Conservation (phyloP, 139 green algal genomes). For the Diplosphaera chodatii region DNA sequence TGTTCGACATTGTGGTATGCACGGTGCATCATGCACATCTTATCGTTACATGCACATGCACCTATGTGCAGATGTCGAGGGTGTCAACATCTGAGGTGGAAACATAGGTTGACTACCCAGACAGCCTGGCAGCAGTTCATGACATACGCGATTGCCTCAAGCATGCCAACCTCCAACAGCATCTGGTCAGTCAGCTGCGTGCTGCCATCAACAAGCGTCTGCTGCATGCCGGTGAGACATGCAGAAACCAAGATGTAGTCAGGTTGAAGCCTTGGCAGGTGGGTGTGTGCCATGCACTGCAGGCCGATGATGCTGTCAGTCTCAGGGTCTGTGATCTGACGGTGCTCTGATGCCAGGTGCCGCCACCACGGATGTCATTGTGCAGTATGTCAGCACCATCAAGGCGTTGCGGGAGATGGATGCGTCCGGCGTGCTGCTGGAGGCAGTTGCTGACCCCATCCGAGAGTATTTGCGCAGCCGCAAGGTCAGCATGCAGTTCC, state of each 20-base stretch:
- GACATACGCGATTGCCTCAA: slow-evolving; percentile 71
- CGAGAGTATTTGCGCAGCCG: slow-evolving; percentile 66
- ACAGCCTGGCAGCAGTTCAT: slow-evolving; percentile 52
- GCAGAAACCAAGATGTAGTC: too few species aligned
- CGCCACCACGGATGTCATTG: slow-evolving; percentile 81
- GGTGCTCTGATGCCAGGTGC: slow-evolving; percentile 78
- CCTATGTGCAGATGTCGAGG: too few species aligned
- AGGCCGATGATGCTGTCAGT: too few species aligned
- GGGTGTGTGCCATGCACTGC: too few species aligned
- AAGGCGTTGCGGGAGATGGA: slow-evolving; percentile 58
- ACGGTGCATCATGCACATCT: too few species aligned
- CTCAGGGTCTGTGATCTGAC: too few species aligned
- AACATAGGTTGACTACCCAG: slow-evolving; percentile 58
- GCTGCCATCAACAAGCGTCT: slow-evolving; percentile 38
- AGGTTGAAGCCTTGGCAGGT: too few species aligned
- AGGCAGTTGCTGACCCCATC: slow-evolving; percentile 66
- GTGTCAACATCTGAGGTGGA: too few species aligned
- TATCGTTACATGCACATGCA: too few species aligned
- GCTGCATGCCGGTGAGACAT: slow-evolving; percentile 54
- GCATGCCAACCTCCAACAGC: slow-evolving; percentile 55
- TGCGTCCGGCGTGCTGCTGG: slow-evolving; percentile 60
- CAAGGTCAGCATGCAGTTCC: too few species aligned
- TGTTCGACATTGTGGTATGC: slow-evolving; percentile 93
- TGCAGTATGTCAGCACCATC: slow-evolving; percentile 85
- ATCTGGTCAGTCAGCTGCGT: slow-evolving; percentile 26